phyloP scores from a whole-genome alignment of 805 yeast genomes.

The Saccharomycopsis sp. region DNA sequence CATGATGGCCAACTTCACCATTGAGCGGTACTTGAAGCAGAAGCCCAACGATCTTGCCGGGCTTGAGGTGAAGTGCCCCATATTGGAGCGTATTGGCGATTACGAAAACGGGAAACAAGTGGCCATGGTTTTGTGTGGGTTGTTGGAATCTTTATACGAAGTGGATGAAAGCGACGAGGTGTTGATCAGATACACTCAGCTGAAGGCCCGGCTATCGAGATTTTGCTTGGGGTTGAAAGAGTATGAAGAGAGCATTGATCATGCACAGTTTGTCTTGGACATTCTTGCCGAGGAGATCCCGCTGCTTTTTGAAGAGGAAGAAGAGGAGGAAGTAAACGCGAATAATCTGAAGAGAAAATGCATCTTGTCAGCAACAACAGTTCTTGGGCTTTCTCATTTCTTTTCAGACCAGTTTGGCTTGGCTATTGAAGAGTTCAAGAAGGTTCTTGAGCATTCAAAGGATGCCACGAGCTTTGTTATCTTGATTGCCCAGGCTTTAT shows the following conservation, averaged over 20 bases:
- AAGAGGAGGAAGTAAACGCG: constrained; percentile 26
- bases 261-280: constrained; percentile 47
- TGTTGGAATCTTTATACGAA: constrained; percentile 52
- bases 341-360: constrained; percentile 20
- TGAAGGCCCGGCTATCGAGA: constrained; percentile 67
- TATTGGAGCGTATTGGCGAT: constrained; percentile 63
- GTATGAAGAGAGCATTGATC: constrained; percentile 50
- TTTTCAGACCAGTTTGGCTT: constrained; percentile 53
- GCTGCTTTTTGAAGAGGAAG: constrained; percentile 28
- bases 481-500: constrained; percentile 68
- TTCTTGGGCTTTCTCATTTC: constrained; percentile 64
- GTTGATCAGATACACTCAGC: constrained; percentile 43
- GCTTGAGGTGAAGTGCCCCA: constrained; percentile 42
- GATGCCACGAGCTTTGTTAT: constrained; percentile 55
- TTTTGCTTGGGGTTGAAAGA: constrained; percentile 51
- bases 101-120: constrained; percentile 44
- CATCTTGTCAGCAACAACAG: constrained; percentile 52
- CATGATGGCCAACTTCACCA: constrained; percentile 57
- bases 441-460: constrained; percentile 43
- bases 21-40: constrained; percentile 53
- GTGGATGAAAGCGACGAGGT: constrained; percentile 38
- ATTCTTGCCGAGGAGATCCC: constrained; percentile 36
- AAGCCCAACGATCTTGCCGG: constrained; percentile 52
- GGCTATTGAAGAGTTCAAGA: constrained; percentile 59
- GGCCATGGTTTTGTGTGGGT: constrained; percentile 36